A percentile compares a stretch with the other conserved stretches of the same genome.
These are phyloP conservation scores for Handroanthus guayacan DNA, from an alignment of 257 asterid species.

Conservation along the genomic window DNA sequence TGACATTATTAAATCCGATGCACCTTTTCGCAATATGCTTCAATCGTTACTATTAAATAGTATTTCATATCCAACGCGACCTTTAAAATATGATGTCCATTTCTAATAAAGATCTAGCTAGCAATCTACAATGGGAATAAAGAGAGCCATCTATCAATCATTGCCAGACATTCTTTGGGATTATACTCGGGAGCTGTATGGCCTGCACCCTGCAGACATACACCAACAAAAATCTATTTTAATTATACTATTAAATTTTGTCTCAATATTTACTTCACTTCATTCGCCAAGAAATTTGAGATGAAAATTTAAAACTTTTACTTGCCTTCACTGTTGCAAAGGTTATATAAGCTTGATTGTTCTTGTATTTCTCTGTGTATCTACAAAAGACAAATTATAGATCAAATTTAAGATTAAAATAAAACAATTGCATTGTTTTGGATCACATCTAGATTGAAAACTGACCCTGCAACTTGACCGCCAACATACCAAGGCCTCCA, in stretches of 20 bases:
- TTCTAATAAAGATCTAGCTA: too few relatives aligned
- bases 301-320: neutral
- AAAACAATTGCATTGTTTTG: neutral
- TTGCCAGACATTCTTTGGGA: slow-evolving; percentile 39
- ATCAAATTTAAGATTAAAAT: too few relatives aligned
- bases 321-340: slow-evolving; percentile 58
- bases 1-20: too few relatives aligned
- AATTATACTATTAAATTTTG: too few relatives aligned
- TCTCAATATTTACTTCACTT: neutral
- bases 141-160: slow-evolving; percentile 45
- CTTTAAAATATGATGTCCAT: too few relatives aligned
- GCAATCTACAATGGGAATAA: slow-evolving; percentile 15
- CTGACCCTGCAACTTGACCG: slow-evolving; percentile 60
- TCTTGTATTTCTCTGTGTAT: slow-evolving; percentile 42
- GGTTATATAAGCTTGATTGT: slow-evolving; percentile 37
- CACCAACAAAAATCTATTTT: neutral
- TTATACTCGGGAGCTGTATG: slow-evolving; percentile 49
- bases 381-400: slow-evolving; percentile 25
- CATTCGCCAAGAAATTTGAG: neutral
- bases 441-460: neutral
- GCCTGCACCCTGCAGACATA: slow-evolving; percentile 47
- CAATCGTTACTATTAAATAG: too few relatives aligned
- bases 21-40: too few relatives aligned
- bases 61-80: too few relatives aligned
- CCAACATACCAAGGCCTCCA: slow-evolving; percentile 59